These are phyloP conservation scores for Pythium phragmitis DNA, from an alignment of 352 stramenopile species.

Conservation along the genomic window DNA sequence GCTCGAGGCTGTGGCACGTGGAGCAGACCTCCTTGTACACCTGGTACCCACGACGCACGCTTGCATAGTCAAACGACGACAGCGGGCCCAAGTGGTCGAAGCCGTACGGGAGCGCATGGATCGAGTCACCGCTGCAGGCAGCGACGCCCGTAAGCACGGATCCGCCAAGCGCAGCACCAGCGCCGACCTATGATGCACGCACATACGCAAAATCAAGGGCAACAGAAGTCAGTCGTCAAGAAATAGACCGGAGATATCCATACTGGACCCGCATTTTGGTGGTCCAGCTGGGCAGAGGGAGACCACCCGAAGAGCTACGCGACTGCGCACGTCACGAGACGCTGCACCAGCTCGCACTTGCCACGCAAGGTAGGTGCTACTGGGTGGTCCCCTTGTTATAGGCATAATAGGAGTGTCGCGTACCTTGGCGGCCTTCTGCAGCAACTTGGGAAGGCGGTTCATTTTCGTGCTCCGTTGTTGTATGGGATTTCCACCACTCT, in stretches of 20 bases:
- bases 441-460: conserved; percentile 70
- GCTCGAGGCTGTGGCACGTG: conserved; percentile 96
- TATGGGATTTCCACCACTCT: conserved; percentile 47
- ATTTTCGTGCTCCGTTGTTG: conserved; percentile 51
- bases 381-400: neutral
- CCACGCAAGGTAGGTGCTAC: neutral
- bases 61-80: conserved; percentile 90
- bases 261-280: conserved; percentile 50
- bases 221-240: conserved; percentile 13
- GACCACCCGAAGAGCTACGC: conserved; percentile 27
- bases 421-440: conserved; percentile 77
- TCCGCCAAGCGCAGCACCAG: conserved; percentile 62
- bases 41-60: conserved; percentile 97
- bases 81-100: conserved; percentile 87
- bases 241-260: conserved; percentile 16
- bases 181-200: conserved; percentile 45
- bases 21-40: conserved; percentile 99
- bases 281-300: conserved; percentile 37
- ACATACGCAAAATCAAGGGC: conserved; percentile 13
- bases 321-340: neutral
- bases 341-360: neutral
- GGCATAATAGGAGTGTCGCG: conserved; percentile 2
- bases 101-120: conserved; percentile 85
- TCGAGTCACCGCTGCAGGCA: conserved; percentile 84
- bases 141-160: conserved; percentile 81